Evolutionary conservation across 1,284 basidiomycete species (phyloP).

Genomic region (Hypsizygus ulmarius): DNA sequence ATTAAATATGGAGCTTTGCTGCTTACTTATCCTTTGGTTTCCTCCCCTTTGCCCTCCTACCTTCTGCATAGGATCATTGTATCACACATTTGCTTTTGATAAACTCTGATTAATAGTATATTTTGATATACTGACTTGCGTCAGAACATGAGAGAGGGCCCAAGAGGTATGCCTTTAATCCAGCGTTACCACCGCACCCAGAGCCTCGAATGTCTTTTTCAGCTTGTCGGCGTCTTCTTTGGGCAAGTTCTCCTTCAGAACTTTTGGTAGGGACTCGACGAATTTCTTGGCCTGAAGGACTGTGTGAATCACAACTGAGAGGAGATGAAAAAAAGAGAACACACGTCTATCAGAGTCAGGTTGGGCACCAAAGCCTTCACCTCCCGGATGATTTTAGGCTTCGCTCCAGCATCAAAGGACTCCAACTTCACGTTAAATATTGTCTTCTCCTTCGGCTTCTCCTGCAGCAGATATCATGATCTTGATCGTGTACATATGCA

Average conservation of each 20-base stretch:
- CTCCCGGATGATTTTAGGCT: constrained; percentile 98
- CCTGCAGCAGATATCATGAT: constrained; percentile 41
- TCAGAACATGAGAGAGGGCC: neutral
- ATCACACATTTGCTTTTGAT: constrained; percentile 13
- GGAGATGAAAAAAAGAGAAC: constrained; percentile 30
- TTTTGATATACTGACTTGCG: constrained; percentile 13
- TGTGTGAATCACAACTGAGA: constrained; percentile 12
- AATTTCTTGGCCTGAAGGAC: constrained; percentile 93
- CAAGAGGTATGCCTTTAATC: constrained; percentile 42
- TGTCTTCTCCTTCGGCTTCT: constrained; percentile 99
- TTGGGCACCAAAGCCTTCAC: constrained; percentile 95
- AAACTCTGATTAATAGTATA: constrained; percentile 21
- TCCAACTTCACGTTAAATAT: constrained; percentile 94
- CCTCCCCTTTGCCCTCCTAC: constrained; percentile 7
- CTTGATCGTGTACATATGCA: neutral
- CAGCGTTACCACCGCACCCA: constrained; percentile 87
- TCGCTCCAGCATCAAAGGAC: constrained; percentile 85
- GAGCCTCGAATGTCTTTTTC: constrained; percentile 83
- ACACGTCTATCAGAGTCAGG: constrained; percentile 92
- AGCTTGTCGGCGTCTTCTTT: constrained; percentile 99
- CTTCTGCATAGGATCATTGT: constrained; percentile 12
- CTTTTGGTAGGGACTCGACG: constrained; percentile 93
- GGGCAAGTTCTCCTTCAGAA: constrained; percentile 92
- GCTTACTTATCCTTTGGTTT: neutral
- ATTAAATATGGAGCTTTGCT: constrained; percentile 50